Percentiles rank a stretch among this genome's conserved stretches.
phyloP scores from a whole-genome alignment of 1,284 basidiomycete species.

The Fomitopsis pinicola region DNA sequence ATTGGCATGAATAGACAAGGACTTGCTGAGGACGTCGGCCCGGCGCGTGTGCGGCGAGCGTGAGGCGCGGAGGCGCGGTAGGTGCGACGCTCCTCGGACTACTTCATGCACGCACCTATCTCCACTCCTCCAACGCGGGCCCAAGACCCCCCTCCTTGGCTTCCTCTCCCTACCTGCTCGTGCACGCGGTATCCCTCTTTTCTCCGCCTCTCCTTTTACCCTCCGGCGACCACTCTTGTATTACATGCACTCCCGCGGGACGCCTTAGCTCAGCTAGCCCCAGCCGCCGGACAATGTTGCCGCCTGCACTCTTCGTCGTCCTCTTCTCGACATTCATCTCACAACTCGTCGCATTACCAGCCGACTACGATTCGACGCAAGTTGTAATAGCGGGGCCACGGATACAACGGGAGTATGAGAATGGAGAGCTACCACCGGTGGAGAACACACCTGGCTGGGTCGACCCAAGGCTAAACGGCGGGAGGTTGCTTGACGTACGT shows the following conservation, averaged over 20 bases:
- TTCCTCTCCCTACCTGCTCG: neutral
- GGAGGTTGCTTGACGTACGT: conserved; percentile 44
- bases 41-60: neutral
- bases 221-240: too few species aligned
- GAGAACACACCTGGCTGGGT: conserved; percentile 48
- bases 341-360: neutral
- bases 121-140: neutral
- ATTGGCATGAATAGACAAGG: too few species aligned
- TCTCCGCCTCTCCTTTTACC: neutral
- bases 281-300: neutral
- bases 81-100: neutral
- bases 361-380: neutral
- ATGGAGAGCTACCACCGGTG: conserved; percentile 25
- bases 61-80: neutral
- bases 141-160: neutral
- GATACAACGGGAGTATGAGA: conserved; percentile 18
- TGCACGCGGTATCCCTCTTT: neutral
- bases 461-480: conserved; percentile 68
- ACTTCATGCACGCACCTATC: neutral
- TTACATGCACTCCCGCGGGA: neutral
- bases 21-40: too few species aligned
- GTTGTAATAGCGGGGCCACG: neutral
- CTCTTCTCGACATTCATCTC: neutral
- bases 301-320: neutral
- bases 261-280: neutral